Evolutionary conservation across 352 stramenopile species (phyloP), one percentile per base, ranked within the genome.

Genomic region (Ophiocytium majus): DNA sequence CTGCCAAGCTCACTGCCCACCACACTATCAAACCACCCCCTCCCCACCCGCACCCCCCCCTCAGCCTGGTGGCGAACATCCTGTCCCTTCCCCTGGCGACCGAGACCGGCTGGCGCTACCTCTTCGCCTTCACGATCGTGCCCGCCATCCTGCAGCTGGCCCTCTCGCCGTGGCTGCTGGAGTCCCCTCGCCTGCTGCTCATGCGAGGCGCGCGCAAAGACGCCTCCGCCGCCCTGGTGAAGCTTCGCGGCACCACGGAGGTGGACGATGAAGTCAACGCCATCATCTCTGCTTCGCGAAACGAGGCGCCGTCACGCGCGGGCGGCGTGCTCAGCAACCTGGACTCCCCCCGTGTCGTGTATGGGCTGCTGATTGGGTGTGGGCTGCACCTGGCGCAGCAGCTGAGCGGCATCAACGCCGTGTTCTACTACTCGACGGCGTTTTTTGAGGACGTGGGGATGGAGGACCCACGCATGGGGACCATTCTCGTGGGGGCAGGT

Each of bases 381-480:
- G 43, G 43, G 19, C 85, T 96, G 9, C 92, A 95, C 86, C 89
- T 93, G 37, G 90, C 89, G 10, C 93, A 96, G 85, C 93, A 96
- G 87, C 89, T 96, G 35, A 92, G 86, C 79, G 93, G 93, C 75
- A 95, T 96, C 86, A 96, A 95, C 90, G 93, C 92, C 0, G 92
- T 96, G 32, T 96, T 96, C 86, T 95, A 94, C 88, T 96, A 95
- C 90, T 95, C 92, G 9, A 94, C 91, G 31, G 79, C 63, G 43
- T 94, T 95, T 85, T 95, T 96, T 86, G 90, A 94, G 9, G 93
- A 92, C 34, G 87, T 95, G 37, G 43, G 43, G 50, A 93, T 95
- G 71, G 89, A 92, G 43, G 91, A 93, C 88, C 92, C 92, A 32
- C 87, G 94, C 23, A 66, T 94, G 10, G 86, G 85, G 19, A 87